These are phyloP conservation scores for Pascua guehoae DNA, from an alignment of 1,284 basidiomycete species.

Conservation along the genomic window DNA sequence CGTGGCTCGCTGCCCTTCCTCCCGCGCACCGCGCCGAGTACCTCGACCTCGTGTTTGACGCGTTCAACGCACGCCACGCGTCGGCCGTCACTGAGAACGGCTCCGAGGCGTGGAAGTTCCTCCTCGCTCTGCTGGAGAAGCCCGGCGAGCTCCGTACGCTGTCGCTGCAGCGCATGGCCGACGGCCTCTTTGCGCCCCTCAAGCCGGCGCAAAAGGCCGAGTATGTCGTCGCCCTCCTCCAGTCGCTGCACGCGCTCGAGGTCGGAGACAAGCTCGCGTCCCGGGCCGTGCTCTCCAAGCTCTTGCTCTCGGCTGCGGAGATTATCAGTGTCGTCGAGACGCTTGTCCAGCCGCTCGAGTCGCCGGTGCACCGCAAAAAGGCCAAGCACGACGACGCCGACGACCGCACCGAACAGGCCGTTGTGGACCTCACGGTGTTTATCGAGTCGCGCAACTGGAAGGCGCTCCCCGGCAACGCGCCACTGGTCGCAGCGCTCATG, in stretches of 20 bases:
- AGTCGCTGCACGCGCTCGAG: slow-evolving; percentile 29
- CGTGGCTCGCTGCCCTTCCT: slow-evolving; percentile 24
- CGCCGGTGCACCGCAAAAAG: slow-evolving; percentile 31
- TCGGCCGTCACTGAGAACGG: slow-evolving; percentile 22
- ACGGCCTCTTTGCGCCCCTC: slow-evolving; percentile 35
- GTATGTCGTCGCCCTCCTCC: slow-evolving; percentile 29
- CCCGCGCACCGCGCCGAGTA: slow-evolving; percentile 20
- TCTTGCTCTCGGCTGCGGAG: slow-evolving; percentile 23
- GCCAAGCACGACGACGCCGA: slow-evolving; percentile 24
- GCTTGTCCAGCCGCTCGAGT: slow-evolving; percentile 31
- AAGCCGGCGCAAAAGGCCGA: slow-evolving; percentile 24
- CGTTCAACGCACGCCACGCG: slow-evolving; percentile 20
- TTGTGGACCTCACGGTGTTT: slow-evolving; percentile 61
- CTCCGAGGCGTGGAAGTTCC: slow-evolving; percentile 24
- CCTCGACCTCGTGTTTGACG: slow-evolving; percentile 22
- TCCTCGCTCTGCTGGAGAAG: slow-evolving; percentile 14
- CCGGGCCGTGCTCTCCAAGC: slow-evolving; percentile 24
- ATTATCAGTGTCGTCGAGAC: slow-evolving; percentile 26
- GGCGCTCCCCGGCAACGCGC: slow-evolving; percentile 63
- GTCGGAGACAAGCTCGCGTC: slow-evolving; percentile 23
- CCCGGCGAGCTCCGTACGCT: slow-evolving; percentile 18
- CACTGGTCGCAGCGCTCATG: slow-evolving; percentile 69
- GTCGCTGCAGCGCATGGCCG: slow-evolving; percentile 28
- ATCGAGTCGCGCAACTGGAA: slow-evolving; percentile 68
- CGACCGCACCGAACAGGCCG: slow-evolving; percentile 26